phyloP scores from a whole-genome alignment of 768 basidiomycete genomes.

The Hebeloma cylindrosporum region DNA sequence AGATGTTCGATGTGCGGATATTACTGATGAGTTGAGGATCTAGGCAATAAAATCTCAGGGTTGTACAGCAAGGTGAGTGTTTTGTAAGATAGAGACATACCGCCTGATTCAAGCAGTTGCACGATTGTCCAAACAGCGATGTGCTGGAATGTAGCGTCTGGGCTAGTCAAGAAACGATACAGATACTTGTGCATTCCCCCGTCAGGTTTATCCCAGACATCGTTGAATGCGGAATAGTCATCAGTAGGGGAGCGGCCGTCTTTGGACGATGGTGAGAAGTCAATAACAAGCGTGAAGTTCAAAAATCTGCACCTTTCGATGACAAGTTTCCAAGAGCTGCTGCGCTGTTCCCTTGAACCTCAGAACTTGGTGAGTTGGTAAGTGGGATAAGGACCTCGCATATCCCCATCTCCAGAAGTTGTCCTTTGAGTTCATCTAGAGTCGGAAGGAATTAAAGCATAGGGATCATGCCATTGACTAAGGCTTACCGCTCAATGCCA shows the following conservation, averaged over 20 bases:
- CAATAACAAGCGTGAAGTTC: background rate
- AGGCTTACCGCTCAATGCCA: constrained; percentile 86
- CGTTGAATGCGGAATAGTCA: constrained; percentile 96
- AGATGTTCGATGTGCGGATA: constrained; percentile 78
- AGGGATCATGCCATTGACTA: background rate
- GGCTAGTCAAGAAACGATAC: constrained; percentile 87
- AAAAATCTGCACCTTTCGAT: constrained; percentile 71
- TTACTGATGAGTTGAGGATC: constrained; percentile 89
- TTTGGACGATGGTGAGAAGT: constrained; percentile 27
- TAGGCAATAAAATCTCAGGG: constrained; percentile 26
- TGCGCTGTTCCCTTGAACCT: constrained; percentile 98
- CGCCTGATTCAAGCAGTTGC: constrained; percentile 94
- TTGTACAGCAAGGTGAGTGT: background rate
- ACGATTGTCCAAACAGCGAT: constrained; percentile 99
- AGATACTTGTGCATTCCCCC: constrained; percentile 96
- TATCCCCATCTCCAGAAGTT: constrained; percentile 96
- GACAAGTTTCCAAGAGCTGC: constrained; percentile 97
- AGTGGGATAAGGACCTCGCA: constrained; percentile 96
- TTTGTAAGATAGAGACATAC: constrained; percentile 35
- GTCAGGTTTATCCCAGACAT: constrained; percentile 97
- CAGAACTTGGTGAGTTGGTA: constrained; percentile 93
- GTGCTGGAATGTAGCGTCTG: constrained; percentile 98
- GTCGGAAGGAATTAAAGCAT: constrained; percentile 3
- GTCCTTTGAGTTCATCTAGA: constrained; percentile 93
- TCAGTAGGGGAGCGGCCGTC: constrained; percentile 75